Conservation (phyloP, 306 rosid species). For the Ochetophila trinervis region DNA sequence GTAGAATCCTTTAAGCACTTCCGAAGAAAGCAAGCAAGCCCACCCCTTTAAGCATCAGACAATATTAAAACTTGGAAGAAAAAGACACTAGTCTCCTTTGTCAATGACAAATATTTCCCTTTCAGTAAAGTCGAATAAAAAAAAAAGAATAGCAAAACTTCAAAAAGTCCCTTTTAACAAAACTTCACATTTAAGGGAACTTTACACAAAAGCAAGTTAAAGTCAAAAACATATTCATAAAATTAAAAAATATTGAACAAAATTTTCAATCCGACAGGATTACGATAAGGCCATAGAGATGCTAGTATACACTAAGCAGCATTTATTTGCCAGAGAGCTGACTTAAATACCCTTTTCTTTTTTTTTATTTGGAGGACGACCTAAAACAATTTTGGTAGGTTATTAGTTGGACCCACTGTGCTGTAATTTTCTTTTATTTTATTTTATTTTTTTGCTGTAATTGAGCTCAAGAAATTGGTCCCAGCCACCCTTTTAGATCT, state of each 20-base stretch:
- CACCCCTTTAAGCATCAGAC: too few relatives aligned
- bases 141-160: not conserved
- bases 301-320: conserved; percentile 10
- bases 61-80: not conserved
- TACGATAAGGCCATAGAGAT: not conserved
- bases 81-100: not conserved
- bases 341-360: not conserved
- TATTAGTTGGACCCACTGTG: conserved; percentile 17
- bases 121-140: not conserved
- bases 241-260: not conserved
- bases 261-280: not conserved
- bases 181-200: too few relatives aligned
- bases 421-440: too few relatives aligned
- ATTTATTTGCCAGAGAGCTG: not conserved
- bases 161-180: too few relatives aligned
- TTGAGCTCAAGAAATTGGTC: not conserved
- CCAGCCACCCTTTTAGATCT: conserved; percentile 2
- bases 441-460: too few relatives aligned
- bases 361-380: too few relatives aligned
- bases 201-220: not conserved
- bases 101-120: not conserved
- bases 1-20: not conserved
- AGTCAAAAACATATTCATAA: not conserved
- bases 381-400: not conserved
- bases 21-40: too few relatives aligned